Evolutionary conservation across 805 yeast genomes (phyloP).

Genomic region (Blastobotrys attinorum): DNA sequence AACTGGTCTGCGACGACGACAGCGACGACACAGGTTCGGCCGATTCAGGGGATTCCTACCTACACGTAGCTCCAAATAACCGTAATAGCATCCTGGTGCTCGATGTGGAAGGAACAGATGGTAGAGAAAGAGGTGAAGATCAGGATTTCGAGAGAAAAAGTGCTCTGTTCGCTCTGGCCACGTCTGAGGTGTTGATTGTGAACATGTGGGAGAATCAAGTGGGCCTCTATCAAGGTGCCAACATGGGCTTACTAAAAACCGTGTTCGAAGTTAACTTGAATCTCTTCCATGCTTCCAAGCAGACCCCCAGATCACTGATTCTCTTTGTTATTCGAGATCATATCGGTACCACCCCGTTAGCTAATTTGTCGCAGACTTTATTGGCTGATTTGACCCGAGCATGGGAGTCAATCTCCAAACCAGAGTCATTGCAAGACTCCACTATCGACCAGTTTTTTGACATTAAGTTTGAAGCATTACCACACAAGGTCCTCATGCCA

Average conservation of each 20-base stretch:
- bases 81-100: conserved; percentile 50
- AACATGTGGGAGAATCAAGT: conserved; percentile 97
- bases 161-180: conserved; percentile 87
- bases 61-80: background rate
- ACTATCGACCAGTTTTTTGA: conserved; percentile 74
- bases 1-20: background rate
- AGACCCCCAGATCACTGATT: conserved; percentile 34
- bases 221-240: conserved; percentile 95
- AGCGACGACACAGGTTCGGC: background rate
- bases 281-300: conserved; percentile 58
- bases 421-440: conserved; percentile 49
- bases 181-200: conserved; percentile 82
- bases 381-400: conserved; percentile 62
- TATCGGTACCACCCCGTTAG: conserved; percentile 77
- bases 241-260: conserved; percentile 89
- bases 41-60: conserved; percentile 1
- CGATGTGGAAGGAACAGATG: conserved; percentile 99
- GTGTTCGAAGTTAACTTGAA: conserved; percentile 93
- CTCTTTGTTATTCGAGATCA: conserved; percentile 91
- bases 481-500: conserved; percentile 78
- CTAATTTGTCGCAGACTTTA: conserved; percentile 60
- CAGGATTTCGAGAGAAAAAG: conserved; percentile 97
- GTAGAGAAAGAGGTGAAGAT: conserved; percentile 95
- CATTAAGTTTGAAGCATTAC: conserved; percentile 67
- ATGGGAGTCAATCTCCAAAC: conserved; percentile 75